Conservation (phyloP, 2,329 filamentous ascomycete genomes). For the Coccinonectria pachysandricola region DNA sequence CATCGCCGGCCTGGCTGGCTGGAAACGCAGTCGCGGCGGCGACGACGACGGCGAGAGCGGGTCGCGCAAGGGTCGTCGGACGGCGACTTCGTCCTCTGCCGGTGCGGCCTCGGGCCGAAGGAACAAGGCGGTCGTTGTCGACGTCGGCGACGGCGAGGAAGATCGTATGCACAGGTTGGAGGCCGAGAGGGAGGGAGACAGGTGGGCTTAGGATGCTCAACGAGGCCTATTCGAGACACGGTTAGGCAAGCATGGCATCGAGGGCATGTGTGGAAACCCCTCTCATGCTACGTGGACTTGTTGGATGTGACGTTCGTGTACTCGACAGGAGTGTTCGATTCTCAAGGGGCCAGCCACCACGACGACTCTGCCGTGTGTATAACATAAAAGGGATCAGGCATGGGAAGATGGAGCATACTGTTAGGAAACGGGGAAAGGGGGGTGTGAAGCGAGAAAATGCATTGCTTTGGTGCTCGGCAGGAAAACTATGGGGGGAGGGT, state of each 20-base stretch:
- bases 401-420: no score
- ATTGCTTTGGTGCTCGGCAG: no score
- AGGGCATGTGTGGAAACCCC: neutral
- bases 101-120: conserved; percentile 25
- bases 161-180: conserved; percentile 46
- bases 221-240: no score
- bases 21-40: conserved; percentile 42
- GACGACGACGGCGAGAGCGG: conserved; percentile 28
- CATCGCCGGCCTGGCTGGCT: conserved; percentile 42
- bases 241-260: neutral
- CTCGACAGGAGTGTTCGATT: no score
- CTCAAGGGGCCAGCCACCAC: no score
- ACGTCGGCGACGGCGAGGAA: conserved; percentile 39
- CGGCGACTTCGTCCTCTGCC: conserved; percentile 21
- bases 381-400: no score
- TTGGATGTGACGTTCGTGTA: no score
- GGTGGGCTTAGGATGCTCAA: conserved; percentile 30
- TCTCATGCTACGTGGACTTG: no score
- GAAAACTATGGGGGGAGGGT: no score
- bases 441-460: no score
- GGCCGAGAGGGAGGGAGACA: conserved; percentile 46
- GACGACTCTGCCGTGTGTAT: no score
- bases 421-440: no score
- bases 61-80: conserved; percentile 30
- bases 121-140: conserved; percentile 38